phyloP scores from a whole-genome alignment of 345 rosid species.

The Isatis tinctoria region DNA sequence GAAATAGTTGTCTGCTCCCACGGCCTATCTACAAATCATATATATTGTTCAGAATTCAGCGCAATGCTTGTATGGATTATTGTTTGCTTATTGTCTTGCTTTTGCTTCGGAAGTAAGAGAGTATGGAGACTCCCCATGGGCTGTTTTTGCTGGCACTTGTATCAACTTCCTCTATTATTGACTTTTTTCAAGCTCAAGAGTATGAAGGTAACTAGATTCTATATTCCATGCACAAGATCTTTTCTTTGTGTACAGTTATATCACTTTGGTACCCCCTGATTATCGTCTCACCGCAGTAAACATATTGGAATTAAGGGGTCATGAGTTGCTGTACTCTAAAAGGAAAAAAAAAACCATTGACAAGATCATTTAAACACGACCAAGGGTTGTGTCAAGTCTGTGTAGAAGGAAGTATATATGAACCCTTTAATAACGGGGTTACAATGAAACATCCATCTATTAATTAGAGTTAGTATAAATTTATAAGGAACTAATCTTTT shows the following conservation, averaged over 20 bases:
- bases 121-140: not conserved
- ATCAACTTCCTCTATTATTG: not conserved
- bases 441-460: too few species aligned
- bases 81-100: not conserved
- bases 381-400: not conserved
- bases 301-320: not conserved
- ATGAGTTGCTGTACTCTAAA: not conserved
- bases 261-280: not conserved
- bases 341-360: not conserved
- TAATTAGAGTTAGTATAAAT: too few species aligned
- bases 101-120: not conserved
- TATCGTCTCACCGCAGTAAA: not conserved
- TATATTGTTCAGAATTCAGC: not conserved
- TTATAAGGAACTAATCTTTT: too few species aligned
- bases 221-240: not conserved
- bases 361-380: not conserved
- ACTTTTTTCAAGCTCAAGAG: slow-evolving; percentile 24
- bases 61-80: not conserved
- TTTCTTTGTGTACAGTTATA: not conserved
- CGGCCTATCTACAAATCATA: not conserved
- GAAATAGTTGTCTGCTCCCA: not conserved
- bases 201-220: slow-evolving; percentile 25
- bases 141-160: not conserved
- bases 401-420: not conserved
- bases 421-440: not conserved